These are phyloP conservation scores for Hansenula sp. DNA, from an alignment of 1,139 yeast species.

Conservation along the genomic window DNA sequence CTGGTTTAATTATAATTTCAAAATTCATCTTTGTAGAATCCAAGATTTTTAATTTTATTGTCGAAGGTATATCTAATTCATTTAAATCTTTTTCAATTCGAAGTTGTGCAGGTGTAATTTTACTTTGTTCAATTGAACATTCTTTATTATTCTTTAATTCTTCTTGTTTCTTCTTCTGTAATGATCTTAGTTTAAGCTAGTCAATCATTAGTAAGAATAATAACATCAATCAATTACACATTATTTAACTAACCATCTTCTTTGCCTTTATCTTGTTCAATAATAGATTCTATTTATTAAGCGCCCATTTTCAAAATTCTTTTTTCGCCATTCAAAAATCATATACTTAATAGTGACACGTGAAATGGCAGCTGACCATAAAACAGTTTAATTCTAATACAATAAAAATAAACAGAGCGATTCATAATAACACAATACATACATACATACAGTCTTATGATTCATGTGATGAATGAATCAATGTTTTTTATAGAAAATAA, in stretches of 20 bases:
- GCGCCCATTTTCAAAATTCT: no score
- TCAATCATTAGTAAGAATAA: not conserved
- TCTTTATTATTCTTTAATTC: constrained; percentile 18
- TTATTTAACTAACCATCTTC: not conserved
- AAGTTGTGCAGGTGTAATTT: constrained; percentile 49
- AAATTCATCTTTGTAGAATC: constrained; percentile 60
- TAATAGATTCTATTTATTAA: no score
- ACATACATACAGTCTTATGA: no score
- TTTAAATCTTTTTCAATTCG: constrained; percentile 53
- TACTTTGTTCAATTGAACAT: constrained; percentile 9
- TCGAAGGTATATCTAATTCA: constrained; percentile 64
- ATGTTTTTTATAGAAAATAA: no score
- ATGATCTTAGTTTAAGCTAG: constrained; percentile 53
- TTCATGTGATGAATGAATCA: no score
- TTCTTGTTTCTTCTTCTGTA: constrained; percentile 55
- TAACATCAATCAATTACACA: no score
- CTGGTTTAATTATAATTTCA: constrained; percentile 60
- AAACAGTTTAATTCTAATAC: no score
- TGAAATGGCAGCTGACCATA: not conserved
- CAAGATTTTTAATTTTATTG: constrained; percentile 55
- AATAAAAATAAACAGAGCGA: no score
- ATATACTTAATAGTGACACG: not conserved
- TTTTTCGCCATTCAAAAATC: constrained; percentile 1
- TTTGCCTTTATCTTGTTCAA: not conserved
- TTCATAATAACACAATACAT: no score